Evolutionary conservation across 495 filamentous ascomycete genomes (phyloP).

Genomic region (Baudoinia panamericana): DNA sequence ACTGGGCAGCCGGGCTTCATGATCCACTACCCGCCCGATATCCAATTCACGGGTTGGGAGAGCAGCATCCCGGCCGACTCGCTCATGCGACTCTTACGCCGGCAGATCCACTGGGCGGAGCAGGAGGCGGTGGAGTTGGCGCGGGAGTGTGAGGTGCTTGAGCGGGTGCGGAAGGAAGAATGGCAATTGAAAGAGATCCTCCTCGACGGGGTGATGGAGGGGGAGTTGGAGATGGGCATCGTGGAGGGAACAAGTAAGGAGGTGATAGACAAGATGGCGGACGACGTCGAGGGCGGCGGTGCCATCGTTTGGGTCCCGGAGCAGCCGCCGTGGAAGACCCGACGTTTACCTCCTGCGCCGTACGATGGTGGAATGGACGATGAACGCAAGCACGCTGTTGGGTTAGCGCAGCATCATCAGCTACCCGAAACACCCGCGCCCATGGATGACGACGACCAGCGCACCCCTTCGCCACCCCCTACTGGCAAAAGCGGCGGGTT

Average conservation of each 20-base stretch:
- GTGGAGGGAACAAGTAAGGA: constrained; percentile 17
- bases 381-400: too few relatives aligned
- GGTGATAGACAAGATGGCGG: constrained; percentile 20
- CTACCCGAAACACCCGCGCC: too few relatives aligned
- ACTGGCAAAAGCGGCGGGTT: constrained; percentile 17
- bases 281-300: constrained; percentile 17
- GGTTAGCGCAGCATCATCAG: too few relatives aligned
- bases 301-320: constrained; percentile 19
- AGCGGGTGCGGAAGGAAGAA: constrained; percentile 55
- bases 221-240: constrained; percentile 31
- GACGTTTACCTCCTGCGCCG: too few relatives aligned
- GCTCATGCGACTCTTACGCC: constrained; percentile 58
- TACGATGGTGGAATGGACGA: too few relatives aligned
- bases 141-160: constrained; percentile 45
- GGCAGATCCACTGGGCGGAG: constrained; percentile 71
- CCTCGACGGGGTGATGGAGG: constrained; percentile 47
- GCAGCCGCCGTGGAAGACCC: constrained; percentile 1
- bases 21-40: constrained; percentile 42
- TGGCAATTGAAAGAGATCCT: constrained; percentile 74
- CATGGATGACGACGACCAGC: constrained; percentile 17
- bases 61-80: constrained; percentile 52
- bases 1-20: constrained; percentile 31
- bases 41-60: constrained; percentile 62
- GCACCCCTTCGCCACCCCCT: constrained; percentile 18
- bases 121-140: constrained; percentile 52